phyloP scores from a whole-genome alignment of 2,329 filamentous ascomycete genomes.

The Xylariaceae sp. region DNA sequence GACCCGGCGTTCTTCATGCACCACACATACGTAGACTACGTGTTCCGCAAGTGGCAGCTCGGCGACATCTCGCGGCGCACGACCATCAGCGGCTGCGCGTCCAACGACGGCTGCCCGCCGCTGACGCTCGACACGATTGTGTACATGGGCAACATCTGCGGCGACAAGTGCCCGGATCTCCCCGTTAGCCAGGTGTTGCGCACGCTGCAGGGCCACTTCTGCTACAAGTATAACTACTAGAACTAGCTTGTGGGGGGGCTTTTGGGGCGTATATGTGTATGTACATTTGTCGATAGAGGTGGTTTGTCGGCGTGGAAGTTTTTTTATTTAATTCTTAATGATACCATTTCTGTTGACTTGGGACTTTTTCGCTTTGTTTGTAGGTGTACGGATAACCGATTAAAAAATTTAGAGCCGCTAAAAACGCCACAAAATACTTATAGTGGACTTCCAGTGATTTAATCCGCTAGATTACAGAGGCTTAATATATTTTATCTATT shows the following conservation, averaged over 20 bases:
- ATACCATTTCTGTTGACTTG: conserved; percentile 13
- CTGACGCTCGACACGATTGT: conserved; percentile 31
- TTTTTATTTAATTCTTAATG: conserved; percentile 22
- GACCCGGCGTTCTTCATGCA: conserved; percentile 37
- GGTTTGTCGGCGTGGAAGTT: too few relatives aligned
- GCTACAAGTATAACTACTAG: conserved; percentile 33
- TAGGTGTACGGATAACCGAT: too few relatives aligned
- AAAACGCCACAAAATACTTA: too few relatives aligned
- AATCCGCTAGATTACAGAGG: too few relatives aligned
- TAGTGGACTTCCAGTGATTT: too few relatives aligned
- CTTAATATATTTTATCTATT: too few relatives aligned
- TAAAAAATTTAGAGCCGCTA: too few relatives aligned
- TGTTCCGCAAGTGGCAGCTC: conserved; percentile 32
- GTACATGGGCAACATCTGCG: conserved; percentile 27
- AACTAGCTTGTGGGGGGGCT: neutral
- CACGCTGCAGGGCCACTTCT: conserved; percentile 28
- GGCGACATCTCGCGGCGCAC: conserved; percentile 24
- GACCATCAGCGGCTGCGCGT: conserved; percentile 31
- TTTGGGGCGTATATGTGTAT: conserved; percentile 3
- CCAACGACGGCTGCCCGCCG: conserved; percentile 27
- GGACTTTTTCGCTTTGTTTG: neutral
- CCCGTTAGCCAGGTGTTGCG: conserved; percentile 28
- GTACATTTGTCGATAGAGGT: too few relatives aligned
- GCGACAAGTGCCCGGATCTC: conserved; percentile 30
- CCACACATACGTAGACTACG: conserved; percentile 33